Percentiles rank a stretch among this genome's conserved stretches.
These are phyloP conservation scores for Conticribra guillardii DNA, from an alignment of 108 stramenopile species.

Conservation along the genomic window DNA sequence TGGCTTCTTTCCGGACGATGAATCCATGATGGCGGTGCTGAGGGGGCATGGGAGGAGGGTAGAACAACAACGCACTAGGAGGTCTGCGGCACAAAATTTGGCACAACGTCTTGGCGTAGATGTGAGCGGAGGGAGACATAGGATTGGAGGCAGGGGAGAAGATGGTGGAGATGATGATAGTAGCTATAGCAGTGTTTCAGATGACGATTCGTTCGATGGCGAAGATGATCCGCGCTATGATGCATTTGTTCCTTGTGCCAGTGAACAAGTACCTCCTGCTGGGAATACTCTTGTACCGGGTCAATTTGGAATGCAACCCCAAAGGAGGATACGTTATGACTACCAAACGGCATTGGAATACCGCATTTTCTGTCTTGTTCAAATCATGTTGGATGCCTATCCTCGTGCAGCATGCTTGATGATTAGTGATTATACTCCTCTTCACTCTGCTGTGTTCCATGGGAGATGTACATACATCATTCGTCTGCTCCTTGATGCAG, in stretches of 20 bases:
- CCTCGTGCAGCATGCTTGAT: conserved; percentile 73
- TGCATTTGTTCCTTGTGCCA: conserved; percentile 41
- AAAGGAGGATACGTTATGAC: conserved; percentile 33
- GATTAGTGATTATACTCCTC: conserved; percentile 77
- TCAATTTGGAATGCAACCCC: too few species aligned
- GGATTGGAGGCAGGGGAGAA: background rate
- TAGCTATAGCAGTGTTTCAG: conserved; percentile 32
- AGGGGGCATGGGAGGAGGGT: conserved; percentile 31
- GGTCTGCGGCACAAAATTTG: background rate
- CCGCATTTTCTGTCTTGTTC: conserved; percentile 68
- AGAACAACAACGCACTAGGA: conserved; percentile 7
- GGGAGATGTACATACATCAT: conserved; percentile 76
- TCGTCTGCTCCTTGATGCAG: conserved; percentile 61
- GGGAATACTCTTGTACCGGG: too few species aligned
- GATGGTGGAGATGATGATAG: conserved; percentile 20
- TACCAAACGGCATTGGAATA: conserved; percentile 53
- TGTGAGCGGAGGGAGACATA: background rate
- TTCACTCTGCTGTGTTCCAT: conserved; percentile 84
- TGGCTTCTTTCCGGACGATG: conserved; percentile 30
- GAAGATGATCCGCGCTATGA: conserved; percentile 30
- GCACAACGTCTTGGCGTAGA: background rate
- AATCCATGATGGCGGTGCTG: conserved; percentile 30
- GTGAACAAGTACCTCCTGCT: conserved; percentile 14
- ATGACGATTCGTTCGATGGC: conserved; percentile 12
- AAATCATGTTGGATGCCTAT: conserved; percentile 69